A percentile compares a stretch with the other conserved stretches of the same genome.
These are phyloP conservation scores for Tricholoma sp. DNA, from an alignment of 768 basidiomycete species.

Conservation along the genomic window DNA sequence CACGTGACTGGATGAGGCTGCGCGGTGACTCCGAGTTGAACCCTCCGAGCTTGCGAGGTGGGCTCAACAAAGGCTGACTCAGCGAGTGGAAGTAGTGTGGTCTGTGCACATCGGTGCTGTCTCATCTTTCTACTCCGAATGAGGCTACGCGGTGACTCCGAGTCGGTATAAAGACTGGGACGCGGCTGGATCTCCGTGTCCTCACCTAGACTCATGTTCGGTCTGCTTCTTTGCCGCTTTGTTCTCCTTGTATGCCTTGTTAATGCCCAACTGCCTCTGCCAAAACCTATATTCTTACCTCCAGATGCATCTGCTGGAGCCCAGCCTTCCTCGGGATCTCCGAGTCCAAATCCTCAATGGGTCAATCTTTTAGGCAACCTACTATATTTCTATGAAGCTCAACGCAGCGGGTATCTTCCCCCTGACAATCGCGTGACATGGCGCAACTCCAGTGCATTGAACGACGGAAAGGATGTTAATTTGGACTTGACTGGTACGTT, in stretches of 20 bases:
- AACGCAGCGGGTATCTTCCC: conserved; percentile 75
- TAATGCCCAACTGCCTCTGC: conserved; percentile 56
- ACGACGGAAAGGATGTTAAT: conserved; percentile 71
- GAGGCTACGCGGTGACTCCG: too few relatives aligned
- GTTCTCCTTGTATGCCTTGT: conserved; percentile 20
- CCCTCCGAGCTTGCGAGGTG: too few relatives aligned
- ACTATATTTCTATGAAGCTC: conserved; percentile 89
- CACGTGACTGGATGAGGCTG: too few relatives aligned
- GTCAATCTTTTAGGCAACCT: conserved; percentile 72
- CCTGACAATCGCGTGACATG: conserved; percentile 70
- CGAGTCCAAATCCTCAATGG: conserved; percentile 80
- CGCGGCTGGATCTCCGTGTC: not conserved
- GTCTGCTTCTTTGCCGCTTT: conserved; percentile 14
- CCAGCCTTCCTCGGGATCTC: conserved; percentile 34
- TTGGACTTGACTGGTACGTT: conserved; percentile 65
- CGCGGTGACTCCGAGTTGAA: too few relatives aligned
- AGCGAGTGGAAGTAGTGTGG: too few relatives aligned
- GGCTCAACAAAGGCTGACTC: too few relatives aligned
- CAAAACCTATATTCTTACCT: conserved; percentile 59
- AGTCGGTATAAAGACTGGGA: too few relatives aligned
- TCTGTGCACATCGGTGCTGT: too few relatives aligned
- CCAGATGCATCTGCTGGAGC: conserved; percentile 56
- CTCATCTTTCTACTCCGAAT: too few relatives aligned
- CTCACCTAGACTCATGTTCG: conserved; percentile 7
- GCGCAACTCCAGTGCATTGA: conserved; percentile 76